A percentile compares a stretch with the other conserved stretches of the same genome.
These are phyloP conservation scores for Nakazawaea ernobii DNA, from an alignment of 805 yeast genomes.

Conservation along the genomic window DNA sequence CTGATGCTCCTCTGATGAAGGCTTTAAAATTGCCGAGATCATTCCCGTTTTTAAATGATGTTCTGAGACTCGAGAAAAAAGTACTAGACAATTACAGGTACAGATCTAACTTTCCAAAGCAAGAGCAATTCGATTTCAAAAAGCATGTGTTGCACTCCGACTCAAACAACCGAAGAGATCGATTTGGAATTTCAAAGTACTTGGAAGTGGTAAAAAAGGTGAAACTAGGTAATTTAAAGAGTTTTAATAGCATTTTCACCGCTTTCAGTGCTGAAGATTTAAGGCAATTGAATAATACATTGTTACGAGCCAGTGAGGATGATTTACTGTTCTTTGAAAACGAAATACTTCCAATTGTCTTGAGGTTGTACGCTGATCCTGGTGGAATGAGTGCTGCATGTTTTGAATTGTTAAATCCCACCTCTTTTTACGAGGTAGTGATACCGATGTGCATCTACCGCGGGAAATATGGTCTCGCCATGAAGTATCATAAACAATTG, in stretches of 20 bases:
- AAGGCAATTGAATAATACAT: background rate
- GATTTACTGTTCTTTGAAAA: background rate
- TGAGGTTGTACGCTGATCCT: too few species aligned
- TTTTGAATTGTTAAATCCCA: background rate
- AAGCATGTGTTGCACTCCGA: background rate
- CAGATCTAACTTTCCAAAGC: background rate
- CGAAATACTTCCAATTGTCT: background rate
- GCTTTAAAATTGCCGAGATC: background rate
- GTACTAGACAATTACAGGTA: background rate
- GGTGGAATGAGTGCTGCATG: too few species aligned
- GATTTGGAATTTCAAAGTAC: too few species aligned
- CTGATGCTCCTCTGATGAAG: background rate
- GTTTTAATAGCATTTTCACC: too few species aligned
- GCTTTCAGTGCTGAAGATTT: background rate
- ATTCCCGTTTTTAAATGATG: background rate
- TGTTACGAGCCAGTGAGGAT: background rate
- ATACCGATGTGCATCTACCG: background rate
- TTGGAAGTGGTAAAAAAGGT: too few species aligned
- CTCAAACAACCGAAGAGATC: background rate
- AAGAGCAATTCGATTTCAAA: background rate
- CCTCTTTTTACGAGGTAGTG: slow-evolving; percentile 1
- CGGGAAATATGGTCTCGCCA: background rate
- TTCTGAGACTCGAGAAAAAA: background rate
- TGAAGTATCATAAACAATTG: slow-evolving; percentile 1
- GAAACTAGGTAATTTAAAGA: too few species aligned